Base-by-base conservation (phyloP, 768 basidiomycete genomes). In the Lentinula aciculospora region DNA sequence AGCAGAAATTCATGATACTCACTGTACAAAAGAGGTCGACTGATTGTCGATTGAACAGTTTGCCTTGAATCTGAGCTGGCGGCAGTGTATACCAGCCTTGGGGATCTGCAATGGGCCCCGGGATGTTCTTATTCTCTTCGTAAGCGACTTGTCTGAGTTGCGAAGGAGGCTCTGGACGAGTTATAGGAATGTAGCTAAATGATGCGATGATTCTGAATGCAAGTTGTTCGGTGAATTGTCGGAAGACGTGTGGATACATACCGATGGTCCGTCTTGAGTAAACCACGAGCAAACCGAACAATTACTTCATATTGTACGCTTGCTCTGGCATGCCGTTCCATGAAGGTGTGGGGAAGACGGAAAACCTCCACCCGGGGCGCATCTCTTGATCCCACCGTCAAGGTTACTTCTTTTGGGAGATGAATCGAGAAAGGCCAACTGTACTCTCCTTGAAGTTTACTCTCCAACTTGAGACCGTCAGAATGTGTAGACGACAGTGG, bases 361-460 rank as follows among this genome's bases (percentile, higher is more conserved):
- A 29, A 51, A 0, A 53, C 23, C 13, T 57, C 56, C 1, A 36
- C 15, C 21, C 36, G 17, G 8, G 46, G 34, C n/a, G 46, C 28
- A 46, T 57, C 56, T 36, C 48, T 57, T 2, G 56, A n/a, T 13
- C 56, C 56, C 31, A 37, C 23, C 0, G 56, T 32, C 2, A 57
- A 31, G 19, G 31, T 25, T 6, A 57, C 56, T 28, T 57, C 45
- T 34, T 57, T 36, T 7, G 76, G 77, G 6, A 87, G 65, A 2
- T 70, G 61, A 28, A 80, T 61, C 1, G 69, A 69, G 56, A 76
- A 75, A 0, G 71, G 68, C 74, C 73, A 78, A 29, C 61, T 55
- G 57, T 71, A 71, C 32, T 67, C 63, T 5, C 78, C 76, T 23
- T 62, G 59, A 9, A 78, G 69, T 46, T 72, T 74, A 21, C 65